Evolutionary conservation across 495 filamentous ascomycete genomes (phyloP).

Genomic region (Alectoria sarmentosa): DNA sequence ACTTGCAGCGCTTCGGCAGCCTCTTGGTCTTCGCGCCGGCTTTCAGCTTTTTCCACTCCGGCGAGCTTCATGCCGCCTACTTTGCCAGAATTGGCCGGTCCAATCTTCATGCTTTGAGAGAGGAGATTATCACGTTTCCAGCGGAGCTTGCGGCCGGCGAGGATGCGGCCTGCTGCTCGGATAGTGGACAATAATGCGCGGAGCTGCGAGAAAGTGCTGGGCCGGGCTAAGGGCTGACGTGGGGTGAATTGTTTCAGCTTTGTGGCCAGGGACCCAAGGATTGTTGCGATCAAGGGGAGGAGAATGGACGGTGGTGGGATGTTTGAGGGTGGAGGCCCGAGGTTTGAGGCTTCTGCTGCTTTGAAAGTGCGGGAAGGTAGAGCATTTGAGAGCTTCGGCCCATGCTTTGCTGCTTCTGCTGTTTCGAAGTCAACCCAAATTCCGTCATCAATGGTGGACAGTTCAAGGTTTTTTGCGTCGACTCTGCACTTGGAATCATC

Average conservation of each 20-base stretch:
- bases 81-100: conserved; percentile 54
- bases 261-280: conserved; percentile 46
- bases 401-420: neutral
- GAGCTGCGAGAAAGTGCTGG: conserved; percentile 23
- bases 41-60: conserved; percentile 70
- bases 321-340: conserved; percentile 61
- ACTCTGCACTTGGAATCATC: neutral
- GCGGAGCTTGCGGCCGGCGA: conserved; percentile 76
- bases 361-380: neutral
- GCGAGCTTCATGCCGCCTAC: conserved; percentile 82
- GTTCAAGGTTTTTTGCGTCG: neutral
- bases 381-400: neutral
- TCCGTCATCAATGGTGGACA: neutral
- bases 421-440: neutral
- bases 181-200: conserved; percentile 48
- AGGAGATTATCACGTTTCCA: conserved; percentile 86
- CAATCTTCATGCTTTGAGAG: conserved; percentile 83
- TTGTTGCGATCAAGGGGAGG: conserved; percentile 61
- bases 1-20: conserved; percentile 64
- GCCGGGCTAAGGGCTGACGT: neutral
- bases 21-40: conserved; percentile 78
- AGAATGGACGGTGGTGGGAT: conserved; percentile 83
- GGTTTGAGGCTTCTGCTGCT: neutral
- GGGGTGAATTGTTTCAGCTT: conserved; percentile 11
- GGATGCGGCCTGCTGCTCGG: conserved; percentile 66